phyloP scores from a whole-genome alignment of 345 rosid genomes.

The Citrus maxima region DNA sequence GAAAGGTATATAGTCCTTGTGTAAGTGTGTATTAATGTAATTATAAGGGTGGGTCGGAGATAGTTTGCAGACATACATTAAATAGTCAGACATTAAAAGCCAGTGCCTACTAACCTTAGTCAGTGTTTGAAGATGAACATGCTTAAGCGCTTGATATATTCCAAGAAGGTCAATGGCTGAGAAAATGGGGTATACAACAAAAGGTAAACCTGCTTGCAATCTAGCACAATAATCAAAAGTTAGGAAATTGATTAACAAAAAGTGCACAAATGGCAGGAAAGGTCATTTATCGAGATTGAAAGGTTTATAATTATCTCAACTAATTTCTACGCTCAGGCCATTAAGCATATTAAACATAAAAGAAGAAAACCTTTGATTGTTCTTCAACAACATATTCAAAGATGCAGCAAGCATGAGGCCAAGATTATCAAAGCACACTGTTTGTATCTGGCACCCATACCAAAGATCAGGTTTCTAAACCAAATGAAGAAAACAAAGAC shows the following conservation, averaged over 20 bases:
- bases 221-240: slow-evolving; percentile 31
- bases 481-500: not conserved
- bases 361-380: slow-evolving; percentile 50
- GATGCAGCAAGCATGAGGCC: slow-evolving; percentile 67
- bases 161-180: slow-evolving; percentile 79
- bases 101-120: slow-evolving; percentile 54
- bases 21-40: not conserved
- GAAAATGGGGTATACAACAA: slow-evolving; percentile 70
- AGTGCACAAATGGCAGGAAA: slow-evolving; percentile 7
- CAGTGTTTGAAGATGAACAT: slow-evolving; percentile 79
- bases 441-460: slow-evolving; percentile 50
- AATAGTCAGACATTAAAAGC: not conserved
- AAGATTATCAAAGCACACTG: slow-evolving; percentile 71
- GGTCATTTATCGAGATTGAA: not conserved
- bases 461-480: slow-evolving; percentile 16
- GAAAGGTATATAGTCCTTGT: not conserved
- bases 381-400: slow-evolving; percentile 52
- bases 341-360: not conserved
- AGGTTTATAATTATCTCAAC: too few relatives aligned
- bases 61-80: not conserved
- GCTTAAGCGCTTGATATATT: slow-evolving; percentile 79
- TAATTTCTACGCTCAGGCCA: not conserved
- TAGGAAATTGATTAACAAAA: slow-evolving; percentile 18
- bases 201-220: slow-evolving; percentile 67
- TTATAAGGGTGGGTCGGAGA: not conserved